Conservation (phyloP, 768 basidiomycete genomes). For the Amylocystis lapponica region DNA sequence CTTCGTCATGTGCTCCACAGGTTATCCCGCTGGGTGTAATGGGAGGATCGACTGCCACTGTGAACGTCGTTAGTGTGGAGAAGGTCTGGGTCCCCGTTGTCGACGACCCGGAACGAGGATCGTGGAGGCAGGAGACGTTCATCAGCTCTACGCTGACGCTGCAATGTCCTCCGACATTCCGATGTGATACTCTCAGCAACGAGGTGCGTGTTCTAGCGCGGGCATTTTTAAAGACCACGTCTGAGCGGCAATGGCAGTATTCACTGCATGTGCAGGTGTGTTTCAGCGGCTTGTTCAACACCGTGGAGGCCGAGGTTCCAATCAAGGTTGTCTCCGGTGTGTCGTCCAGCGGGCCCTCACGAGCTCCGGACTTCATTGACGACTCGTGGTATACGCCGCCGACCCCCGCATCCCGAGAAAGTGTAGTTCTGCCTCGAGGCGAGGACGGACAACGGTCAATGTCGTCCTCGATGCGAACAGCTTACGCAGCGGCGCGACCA, state of each 20-base stretch:
- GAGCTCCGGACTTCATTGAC: too few species aligned
- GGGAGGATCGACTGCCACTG: neutral
- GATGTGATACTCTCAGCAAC: neutral
- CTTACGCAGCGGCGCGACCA: too few species aligned
- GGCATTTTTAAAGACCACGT: neutral
- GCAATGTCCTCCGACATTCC: constrained; percentile 10
- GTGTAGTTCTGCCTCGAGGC: too few species aligned
- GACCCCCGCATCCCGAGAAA: too few species aligned
- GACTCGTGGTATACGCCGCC: too few species aligned
- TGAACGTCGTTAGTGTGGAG: neutral
- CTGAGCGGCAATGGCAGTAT: constrained; percentile 4
- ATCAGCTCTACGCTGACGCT: constrained; percentile 10
- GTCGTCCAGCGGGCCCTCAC: too few species aligned
- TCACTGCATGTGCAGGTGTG: constrained; percentile 5
- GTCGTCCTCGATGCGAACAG: too few species aligned
- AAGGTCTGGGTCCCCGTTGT: constrained; percentile 4
- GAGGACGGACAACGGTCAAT: too few species aligned
- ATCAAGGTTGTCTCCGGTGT: constrained; percentile 7
- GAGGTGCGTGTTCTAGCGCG: constrained; percentile 1
- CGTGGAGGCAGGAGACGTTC: constrained; percentile 11
- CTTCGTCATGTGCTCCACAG: neutral
- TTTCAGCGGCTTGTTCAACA: constrained; percentile 11
- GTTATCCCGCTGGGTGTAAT: neutral
- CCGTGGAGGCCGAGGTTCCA: constrained; percentile 2
- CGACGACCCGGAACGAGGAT: constrained; percentile 1